phyloP scores from a whole-genome alignment of 2,329 filamentous ascomycete genomes.

The Fusarium sp. region DNA sequence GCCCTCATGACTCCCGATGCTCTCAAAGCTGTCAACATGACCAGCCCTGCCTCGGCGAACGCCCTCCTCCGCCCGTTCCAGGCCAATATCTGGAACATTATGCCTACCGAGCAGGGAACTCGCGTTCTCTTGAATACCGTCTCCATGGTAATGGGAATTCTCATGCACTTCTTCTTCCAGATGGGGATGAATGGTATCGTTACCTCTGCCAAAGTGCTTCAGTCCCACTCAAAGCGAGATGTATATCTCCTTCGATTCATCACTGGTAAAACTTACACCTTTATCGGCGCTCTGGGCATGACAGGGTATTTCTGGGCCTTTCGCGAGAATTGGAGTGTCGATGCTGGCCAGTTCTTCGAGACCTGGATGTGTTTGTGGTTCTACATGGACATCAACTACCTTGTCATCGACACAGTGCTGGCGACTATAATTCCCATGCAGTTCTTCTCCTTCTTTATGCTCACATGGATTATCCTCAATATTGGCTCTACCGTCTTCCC shows the following conservation, averaged over 20 bases:
- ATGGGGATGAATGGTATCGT: background rate
- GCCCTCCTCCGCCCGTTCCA: background rate
- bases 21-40: background rate
- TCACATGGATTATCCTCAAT: constrained; percentile 50
- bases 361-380: constrained; percentile 51
- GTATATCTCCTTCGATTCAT: background rate
- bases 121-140: background rate
- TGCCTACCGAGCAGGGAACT: background rate
- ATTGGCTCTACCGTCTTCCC: constrained; percentile 14
- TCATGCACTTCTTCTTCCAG: constrained; percentile 3
- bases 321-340: constrained; percentile 53
- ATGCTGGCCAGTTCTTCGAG: constrained; percentile 40
- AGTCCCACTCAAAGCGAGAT: background rate
- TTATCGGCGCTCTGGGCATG: constrained; percentile 45
- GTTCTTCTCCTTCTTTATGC: constrained; percentile 54
- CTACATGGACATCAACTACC: constrained; percentile 54
- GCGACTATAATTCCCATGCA: constrained; percentile 45
- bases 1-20: background rate
- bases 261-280: background rate
- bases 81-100: background rate
- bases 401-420: constrained; percentile 50
- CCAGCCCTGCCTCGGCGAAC: background rate
- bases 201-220: background rate
- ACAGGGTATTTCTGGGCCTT: constrained; percentile 57
- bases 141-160: background rate